These are phyloP conservation scores for Metroxylon sagu DNA, from an alignment of 176 grass and related monocot genomes.

Conservation along the genomic window DNA sequence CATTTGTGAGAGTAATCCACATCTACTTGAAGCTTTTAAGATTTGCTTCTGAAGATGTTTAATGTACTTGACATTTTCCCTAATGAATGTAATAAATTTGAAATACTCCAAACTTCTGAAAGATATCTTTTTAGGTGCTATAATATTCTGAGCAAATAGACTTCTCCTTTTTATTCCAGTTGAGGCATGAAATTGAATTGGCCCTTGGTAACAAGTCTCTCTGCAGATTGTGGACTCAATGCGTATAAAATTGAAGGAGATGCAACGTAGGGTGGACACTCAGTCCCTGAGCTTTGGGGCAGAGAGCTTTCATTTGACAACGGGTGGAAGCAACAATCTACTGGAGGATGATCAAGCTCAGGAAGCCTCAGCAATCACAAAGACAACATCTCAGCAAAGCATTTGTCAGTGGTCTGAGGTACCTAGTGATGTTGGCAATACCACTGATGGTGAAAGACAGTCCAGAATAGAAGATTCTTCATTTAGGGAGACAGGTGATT, in stretches of 20 bases:
- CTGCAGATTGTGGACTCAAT: constrained; percentile 36
- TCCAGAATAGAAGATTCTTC: constrained; percentile 39
- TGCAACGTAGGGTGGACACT: constrained; percentile 3
- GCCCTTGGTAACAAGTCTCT: too few relatives aligned
- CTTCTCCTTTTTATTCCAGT: too few relatives aligned
- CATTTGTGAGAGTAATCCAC: too few relatives aligned
- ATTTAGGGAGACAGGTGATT: constrained; percentile 28
- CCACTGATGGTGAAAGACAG: constrained; percentile 35
- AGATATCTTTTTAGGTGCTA: too few relatives aligned
- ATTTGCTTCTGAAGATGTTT: too few relatives aligned
- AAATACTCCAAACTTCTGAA: too few relatives aligned
- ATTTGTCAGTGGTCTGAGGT: constrained; percentile 93
- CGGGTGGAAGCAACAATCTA: constrained; percentile 19
- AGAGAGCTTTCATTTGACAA: constrained; percentile 13
- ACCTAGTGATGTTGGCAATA: constrained; percentile 54
- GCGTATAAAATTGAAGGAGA: constrained; percentile 14
- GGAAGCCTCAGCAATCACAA: constrained; percentile 8
- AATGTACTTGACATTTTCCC: too few relatives aligned
- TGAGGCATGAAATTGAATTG: too few relatives aligned
- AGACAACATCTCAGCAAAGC: constrained; percentile 55
- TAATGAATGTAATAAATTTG: too few relatives aligned
- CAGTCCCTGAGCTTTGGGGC: constrained; percentile 22
- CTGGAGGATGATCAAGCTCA: constrained; percentile 46
- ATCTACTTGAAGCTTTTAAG: too few relatives aligned
- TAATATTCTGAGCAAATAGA: too few relatives aligned